Evolutionary conservation across 495 filamentous ascomycete species (phyloP).

Genomic region (Aspergillus bridgeri): DNA sequence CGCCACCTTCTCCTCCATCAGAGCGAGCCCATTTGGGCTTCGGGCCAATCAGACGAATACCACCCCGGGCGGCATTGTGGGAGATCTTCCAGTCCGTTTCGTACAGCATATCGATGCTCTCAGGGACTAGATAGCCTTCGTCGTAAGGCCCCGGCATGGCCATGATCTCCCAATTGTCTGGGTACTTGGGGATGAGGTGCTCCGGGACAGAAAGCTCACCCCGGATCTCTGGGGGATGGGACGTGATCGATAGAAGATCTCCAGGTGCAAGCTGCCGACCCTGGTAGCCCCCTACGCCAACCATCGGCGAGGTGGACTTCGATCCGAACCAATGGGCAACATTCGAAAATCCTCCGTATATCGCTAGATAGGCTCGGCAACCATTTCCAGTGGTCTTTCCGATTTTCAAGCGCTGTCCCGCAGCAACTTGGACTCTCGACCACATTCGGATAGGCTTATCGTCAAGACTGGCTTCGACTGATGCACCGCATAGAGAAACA

Average conservation of each 20-base stretch:
- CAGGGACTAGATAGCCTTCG: constrained; percentile 47
- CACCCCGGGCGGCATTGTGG: constrained; percentile 56
- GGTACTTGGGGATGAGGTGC: constrained; percentile 40
- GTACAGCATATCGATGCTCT: constrained; percentile 56
- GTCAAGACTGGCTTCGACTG: constrained; percentile 46
- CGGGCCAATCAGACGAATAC: constrained; percentile 55
- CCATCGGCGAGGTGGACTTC: constrained; percentile 54
- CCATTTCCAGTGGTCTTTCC: constrained; percentile 50
- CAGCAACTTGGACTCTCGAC: constrained; percentile 46
- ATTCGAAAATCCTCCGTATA: constrained; percentile 54
- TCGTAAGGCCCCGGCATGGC: constrained; percentile 57
- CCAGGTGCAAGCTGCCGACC: constrained; percentile 51
- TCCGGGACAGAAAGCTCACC: constrained; percentile 32
- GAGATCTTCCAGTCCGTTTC: constrained; percentile 52
- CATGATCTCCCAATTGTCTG: constrained; percentile 45
- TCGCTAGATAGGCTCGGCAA: constrained; percentile 56
- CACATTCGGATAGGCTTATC: constrained; percentile 48
- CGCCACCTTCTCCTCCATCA: constrained; percentile 58
- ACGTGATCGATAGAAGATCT: constrained; percentile 45
- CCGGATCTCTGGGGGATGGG: constrained; percentile 24
- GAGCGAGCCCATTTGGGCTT: constrained; percentile 52
- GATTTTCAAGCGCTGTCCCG: constrained; percentile 53
- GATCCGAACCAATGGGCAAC: constrained; percentile 56
- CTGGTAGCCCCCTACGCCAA: constrained; percentile 57
- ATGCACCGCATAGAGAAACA: constrained; percentile 52